These are phyloP conservation scores for Kentomonas sorsogonicus DNA, from an alignment of 208 protist genomes.

Conservation along the genomic window DNA sequence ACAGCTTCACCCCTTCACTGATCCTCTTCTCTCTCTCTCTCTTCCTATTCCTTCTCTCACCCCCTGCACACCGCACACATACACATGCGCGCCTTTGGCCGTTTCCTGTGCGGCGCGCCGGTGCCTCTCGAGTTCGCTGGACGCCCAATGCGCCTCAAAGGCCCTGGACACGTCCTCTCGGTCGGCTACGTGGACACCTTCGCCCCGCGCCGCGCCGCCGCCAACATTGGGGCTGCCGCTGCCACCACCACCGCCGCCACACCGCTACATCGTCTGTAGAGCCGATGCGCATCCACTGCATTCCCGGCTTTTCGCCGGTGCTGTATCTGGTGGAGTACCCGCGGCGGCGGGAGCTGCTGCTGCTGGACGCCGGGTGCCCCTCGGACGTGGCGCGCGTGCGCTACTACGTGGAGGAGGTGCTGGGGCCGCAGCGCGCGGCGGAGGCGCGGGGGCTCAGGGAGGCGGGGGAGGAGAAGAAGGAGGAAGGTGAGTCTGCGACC, in stretches of 20 bases:
- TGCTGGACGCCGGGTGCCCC: conserved; percentile 41
- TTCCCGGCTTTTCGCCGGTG: conserved; percentile 29
- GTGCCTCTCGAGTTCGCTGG: conserved; percentile 28
- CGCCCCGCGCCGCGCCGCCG: conserved; percentile 9
- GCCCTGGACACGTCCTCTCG: conserved; percentile 25
- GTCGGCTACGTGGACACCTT: conserved; percentile 25
- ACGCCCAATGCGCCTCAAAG: conserved; percentile 12
- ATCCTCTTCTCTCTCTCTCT: background rate
- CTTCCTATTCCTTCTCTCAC: background rate
- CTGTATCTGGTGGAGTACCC: conserved; percentile 43
- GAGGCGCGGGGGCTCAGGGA: too few species aligned
- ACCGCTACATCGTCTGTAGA: conserved; percentile 16
- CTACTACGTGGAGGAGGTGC: conserved; percentile 41
- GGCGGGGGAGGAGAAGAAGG: too few species aligned
- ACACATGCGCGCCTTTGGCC: too few species aligned
- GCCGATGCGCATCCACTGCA: conserved; percentile 35
- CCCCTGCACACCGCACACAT: too few species aligned
- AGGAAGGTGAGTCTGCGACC: too few species aligned
- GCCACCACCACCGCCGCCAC: too few species aligned
- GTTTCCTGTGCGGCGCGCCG: too few species aligned
- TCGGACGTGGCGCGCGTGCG: conserved; percentile 30
- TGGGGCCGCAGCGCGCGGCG: conserved; percentile 10
- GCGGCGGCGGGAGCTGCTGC: conserved; percentile 21
- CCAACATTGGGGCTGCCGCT: too few species aligned
- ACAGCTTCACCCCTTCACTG: too few species aligned